A percentile compares a stretch with the other conserved stretches of the same genome.
Evolutionary conservation across 768 basidiomycete genomes (phyloP).

Genomic region (Tulasnella sp.): DNA sequence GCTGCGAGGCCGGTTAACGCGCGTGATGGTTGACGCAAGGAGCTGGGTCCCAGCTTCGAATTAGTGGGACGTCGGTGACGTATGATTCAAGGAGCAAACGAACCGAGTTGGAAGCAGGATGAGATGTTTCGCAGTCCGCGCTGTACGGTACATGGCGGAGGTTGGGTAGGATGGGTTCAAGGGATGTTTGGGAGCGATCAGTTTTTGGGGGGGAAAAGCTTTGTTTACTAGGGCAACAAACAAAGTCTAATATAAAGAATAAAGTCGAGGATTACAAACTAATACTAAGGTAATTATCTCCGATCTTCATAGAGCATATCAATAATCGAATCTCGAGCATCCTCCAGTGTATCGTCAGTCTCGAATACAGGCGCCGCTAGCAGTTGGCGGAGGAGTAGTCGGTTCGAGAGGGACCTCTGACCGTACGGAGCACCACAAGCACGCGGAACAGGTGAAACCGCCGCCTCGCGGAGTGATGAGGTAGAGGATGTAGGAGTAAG

Average conservation of each 20-base stretch:
- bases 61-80: neutral
- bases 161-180: neutral
- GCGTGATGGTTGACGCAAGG: neutral
- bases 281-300: neutral
- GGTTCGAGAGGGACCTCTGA: neutral
- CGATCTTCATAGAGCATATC: conserved; percentile 28
- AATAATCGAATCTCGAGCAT: conserved; percentile 28
- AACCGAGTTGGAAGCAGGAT: neutral
- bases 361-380: conserved; percentile 24
- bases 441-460: neutral
- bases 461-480: neutral
- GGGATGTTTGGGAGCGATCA: neutral
- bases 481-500: conserved; percentile 10
- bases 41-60: neutral
- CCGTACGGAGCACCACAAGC: neutral
- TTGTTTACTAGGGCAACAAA: conserved; percentile 6
- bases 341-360: conserved; percentile 20
- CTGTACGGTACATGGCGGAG: neutral
- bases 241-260: neutral
- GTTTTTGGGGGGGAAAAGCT: neutral
- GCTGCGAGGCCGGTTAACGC: neutral
- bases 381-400: conserved; percentile 21
- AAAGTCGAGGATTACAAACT: neutral
- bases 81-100: neutral
- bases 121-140: neutral